Percentiles rank a stretch among this genome's conserved stretches.
phyloP scores from a whole-genome alignment of 306 rosid genomes.

The Pterocarpus santalinus region DNA sequence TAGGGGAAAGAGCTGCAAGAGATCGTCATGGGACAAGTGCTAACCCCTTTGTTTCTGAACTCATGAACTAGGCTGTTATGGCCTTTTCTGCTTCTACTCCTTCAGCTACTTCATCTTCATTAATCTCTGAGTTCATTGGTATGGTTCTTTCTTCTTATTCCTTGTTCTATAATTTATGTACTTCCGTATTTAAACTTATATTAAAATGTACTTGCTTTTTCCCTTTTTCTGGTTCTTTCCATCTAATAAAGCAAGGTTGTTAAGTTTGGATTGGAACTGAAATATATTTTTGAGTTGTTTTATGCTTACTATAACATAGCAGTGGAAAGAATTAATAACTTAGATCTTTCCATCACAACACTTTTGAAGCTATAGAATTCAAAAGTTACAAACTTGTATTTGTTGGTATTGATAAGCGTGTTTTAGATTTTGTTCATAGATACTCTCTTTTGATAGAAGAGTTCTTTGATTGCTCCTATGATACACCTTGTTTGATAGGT shows the following conservation, averaged over 20 bases:
- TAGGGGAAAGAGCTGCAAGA: constrained; percentile 1
- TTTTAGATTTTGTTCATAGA: constrained; percentile 13
- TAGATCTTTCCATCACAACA: constrained; percentile 22
- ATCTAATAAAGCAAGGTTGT: background rate
- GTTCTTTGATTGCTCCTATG: constrained; percentile 6
- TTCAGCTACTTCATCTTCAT: constrained; percentile 24
- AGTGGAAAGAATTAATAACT: background rate
- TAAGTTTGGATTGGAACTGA: background rate
- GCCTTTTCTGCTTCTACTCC: background rate
- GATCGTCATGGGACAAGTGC: constrained; percentile 40
- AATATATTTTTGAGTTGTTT: background rate
- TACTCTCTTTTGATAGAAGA: background rate
- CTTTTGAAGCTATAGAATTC: constrained; percentile 1
- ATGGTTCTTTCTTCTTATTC: constrained; percentile 26
- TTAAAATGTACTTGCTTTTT: background rate
- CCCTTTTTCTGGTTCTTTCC: background rate
- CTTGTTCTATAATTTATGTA: constrained; percentile 5
- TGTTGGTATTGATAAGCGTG: constrained; percentile 35
- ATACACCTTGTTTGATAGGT: background rate
- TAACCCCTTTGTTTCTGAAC: constrained; percentile 20
- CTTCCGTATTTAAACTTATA: constrained; percentile 17
- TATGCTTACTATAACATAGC: background rate
- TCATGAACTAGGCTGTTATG: constrained; percentile 22
- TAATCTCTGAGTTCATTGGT: constrained; percentile 44
- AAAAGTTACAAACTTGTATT: constrained; percentile 43